These are phyloP conservation scores for Catenaria anguillulae DNA, from an alignment of 371 early-diverging fungal species.

Conservation along the genomic window DNA sequence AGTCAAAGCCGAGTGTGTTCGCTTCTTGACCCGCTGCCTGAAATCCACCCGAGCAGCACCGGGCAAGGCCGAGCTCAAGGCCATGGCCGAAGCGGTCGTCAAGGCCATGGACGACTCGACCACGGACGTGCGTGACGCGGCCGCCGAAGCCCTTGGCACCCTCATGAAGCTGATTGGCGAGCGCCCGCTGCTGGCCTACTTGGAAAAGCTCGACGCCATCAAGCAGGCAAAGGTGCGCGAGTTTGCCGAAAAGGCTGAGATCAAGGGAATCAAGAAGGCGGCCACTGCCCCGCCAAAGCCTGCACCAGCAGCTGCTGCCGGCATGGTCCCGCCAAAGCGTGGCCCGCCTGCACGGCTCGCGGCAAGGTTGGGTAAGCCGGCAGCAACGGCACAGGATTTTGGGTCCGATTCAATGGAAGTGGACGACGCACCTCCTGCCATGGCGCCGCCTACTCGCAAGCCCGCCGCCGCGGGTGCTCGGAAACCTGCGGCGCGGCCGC, in stretches of 20 bases:
- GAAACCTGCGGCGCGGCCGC: background rate
- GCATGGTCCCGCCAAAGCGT: background rate
- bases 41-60: conserved; percentile 48
- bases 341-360: background rate
- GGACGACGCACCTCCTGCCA: no score
- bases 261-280: conserved; percentile 13
- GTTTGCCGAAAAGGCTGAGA: conserved; percentile 63
- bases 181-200: conserved; percentile 44
- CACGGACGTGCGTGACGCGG: conserved; percentile 67
- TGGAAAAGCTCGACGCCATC: conserved; percentile 73
- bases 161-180: conserved; percentile 76
- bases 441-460: background rate
- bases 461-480: no score
- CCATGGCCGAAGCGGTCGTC: conserved; percentile 51
- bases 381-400: background rate
- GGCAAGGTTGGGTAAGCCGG: background rate
- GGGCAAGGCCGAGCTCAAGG: conserved; percentile 60
- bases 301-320: conserved; percentile 12
- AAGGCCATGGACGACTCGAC: conserved; percentile 73
- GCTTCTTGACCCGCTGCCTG: conserved; percentile 53
- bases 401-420: background rate
- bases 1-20: conserved; percentile 55
- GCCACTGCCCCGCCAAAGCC: conserved; percentile 12
- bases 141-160: conserved; percentile 76
- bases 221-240: conserved; percentile 77